Conservation (phyloP, 352 stramenopile species). For the Globisporangium canariense region DNA sequence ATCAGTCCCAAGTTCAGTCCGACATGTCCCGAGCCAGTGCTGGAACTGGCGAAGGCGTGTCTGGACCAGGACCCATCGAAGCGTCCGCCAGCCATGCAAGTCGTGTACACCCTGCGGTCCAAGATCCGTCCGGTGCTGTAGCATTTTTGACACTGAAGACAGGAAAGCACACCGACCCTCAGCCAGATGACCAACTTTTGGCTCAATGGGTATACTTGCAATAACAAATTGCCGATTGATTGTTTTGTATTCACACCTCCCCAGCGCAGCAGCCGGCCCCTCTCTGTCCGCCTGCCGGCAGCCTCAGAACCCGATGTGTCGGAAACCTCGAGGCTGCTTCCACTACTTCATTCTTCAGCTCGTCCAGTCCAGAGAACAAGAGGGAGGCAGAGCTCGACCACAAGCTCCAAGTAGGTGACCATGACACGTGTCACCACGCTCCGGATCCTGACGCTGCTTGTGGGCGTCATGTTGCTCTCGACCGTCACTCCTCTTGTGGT, state of each 20-base stretch:
- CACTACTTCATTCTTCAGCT: too few relatives aligned
- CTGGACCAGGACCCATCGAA: conserved; percentile 37
- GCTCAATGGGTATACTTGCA: not conserved
- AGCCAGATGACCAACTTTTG: too few relatives aligned
- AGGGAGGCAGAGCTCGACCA: too few relatives aligned
- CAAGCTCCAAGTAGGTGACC: too few relatives aligned
- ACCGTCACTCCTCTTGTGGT: too few relatives aligned
- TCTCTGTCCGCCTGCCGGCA: too few relatives aligned
- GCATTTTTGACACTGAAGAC: not conserved
- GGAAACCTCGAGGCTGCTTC: too few relatives aligned
- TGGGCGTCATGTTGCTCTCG: not conserved
- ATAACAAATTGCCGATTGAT: too few relatives aligned
- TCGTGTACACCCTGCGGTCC: conserved; percentile 42
- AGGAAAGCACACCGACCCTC: too few relatives aligned
- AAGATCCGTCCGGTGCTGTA: conserved; percentile 36
- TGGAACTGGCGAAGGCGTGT: conserved; percentile 33
- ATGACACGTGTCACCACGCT: not conserved
- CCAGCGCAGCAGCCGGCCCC: too few relatives aligned
- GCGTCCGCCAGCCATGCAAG: conserved; percentile 37
- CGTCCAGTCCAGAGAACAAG: too few relatives aligned
- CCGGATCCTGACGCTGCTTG: not conserved
- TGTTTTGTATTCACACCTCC: not conserved
- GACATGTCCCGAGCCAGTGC: conserved; percentile 31
- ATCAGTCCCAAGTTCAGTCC: conserved; percentile 33
- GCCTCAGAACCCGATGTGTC: too few relatives aligned